Conservation (phyloP, 2,329 filamentous ascomycete genomes). For the Fusarium paranaense region DNA sequence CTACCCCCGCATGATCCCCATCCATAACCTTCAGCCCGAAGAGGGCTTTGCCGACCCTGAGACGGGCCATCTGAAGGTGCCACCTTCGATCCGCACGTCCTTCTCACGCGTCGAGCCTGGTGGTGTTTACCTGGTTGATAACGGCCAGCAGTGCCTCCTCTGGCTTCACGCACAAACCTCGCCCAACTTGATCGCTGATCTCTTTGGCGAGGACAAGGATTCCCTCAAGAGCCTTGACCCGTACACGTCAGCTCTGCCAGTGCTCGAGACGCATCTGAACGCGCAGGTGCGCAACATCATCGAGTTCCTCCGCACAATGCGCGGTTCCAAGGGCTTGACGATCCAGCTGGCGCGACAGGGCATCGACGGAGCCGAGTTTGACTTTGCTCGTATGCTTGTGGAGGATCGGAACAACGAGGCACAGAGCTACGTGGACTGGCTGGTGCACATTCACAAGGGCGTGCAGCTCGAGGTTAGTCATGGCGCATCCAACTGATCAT, state of each 20-base stretch:
- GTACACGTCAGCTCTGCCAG: conserved; percentile 81
- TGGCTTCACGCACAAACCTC: conserved; percentile 96
- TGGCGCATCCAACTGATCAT: not conserved
- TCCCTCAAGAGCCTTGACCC: conserved; percentile 83
- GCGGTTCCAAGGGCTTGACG: conserved; percentile 88
- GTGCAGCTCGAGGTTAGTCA: conserved; percentile 85
- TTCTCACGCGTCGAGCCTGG: conserved; percentile 92
- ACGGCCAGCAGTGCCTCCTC: conserved; percentile 89
- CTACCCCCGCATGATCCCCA: conserved; percentile 91
- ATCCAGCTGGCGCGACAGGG: conserved; percentile 93
- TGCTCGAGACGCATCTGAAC: conserved; percentile 91
- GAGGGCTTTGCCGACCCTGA: conserved; percentile 92
- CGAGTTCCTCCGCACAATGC: conserved; percentile 82
- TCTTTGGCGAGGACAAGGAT: conserved; percentile 82
- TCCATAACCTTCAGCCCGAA: conserved; percentile 88
- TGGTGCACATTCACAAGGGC: conserved; percentile 92
- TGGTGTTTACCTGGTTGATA: conserved; percentile 94
- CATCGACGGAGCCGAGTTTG: conserved; percentile 93
- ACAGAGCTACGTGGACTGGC: conserved; percentile 98
- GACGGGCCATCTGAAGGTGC: conserved; percentile 88
- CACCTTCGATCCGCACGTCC: conserved; percentile 81
- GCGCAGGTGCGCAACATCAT: conserved; percentile 94
- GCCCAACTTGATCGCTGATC: conserved; percentile 88
- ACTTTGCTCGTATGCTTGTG: conserved; percentile 90
- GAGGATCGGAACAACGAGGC: conserved; percentile 98